These are phyloP conservation scores for Pezicula radicicola DNA, from an alignment of 2,329 filamentous ascomycete genomes.

Conservation along the genomic window DNA sequence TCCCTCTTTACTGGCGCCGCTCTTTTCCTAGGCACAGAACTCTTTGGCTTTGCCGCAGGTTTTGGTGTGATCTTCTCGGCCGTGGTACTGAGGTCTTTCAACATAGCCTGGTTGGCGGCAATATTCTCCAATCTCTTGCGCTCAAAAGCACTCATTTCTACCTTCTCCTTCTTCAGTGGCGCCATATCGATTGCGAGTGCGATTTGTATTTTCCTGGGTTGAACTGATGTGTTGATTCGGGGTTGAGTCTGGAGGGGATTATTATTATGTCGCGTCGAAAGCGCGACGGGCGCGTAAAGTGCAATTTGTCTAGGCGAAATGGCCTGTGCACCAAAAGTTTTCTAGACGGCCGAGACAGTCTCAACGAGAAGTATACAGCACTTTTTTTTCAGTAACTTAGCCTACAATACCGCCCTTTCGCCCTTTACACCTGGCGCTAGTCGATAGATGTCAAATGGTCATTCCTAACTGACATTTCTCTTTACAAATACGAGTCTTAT, in stretches of 20 bases:
- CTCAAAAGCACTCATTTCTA: conserved; percentile 79
- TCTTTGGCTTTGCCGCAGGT: conserved; percentile 47
- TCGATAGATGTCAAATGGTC: background rate
- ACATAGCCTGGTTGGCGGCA: conserved; percentile 76
- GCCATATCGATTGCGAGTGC: conserved; percentile 39
- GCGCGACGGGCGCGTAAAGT: background rate
- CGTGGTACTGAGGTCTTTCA: conserved; percentile 73
- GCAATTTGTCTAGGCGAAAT: background rate
- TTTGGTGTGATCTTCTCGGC: conserved; percentile 66
- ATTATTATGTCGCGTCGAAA: background rate
- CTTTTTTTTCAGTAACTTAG: background rate
- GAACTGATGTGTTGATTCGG: conserved; percentile 12
- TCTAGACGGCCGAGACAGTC: background rate
- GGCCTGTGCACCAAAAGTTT: background rate
- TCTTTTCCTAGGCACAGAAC: conserved; percentile 36
- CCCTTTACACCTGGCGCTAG: background rate
- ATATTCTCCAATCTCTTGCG: conserved; percentile 82
- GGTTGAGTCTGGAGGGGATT: background rate
- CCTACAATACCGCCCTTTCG: background rate
- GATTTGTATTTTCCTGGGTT: conserved; percentile 5
- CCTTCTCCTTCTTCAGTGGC: conserved; percentile 35
- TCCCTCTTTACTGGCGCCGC: conserved; percentile 46
- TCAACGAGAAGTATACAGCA: background rate
- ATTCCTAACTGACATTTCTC: background rate
- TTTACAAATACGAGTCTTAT: background rate